Conservation (phyloP, 192 early-diverging fungal species). For the Fimicolochytrium jonesii region DNA sequence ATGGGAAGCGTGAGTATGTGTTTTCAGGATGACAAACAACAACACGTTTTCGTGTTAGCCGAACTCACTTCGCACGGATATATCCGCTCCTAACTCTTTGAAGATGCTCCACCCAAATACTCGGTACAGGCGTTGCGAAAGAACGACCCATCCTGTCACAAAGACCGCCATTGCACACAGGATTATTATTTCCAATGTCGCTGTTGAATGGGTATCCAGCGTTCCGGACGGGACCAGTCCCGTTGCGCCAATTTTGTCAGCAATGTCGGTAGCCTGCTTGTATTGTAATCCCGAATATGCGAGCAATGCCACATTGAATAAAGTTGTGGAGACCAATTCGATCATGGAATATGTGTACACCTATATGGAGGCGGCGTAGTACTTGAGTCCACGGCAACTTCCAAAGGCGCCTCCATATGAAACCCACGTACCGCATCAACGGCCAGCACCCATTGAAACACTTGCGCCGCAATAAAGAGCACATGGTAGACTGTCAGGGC, state of each 20-base stretch:
- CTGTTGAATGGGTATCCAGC: slow-evolving; percentile 26
- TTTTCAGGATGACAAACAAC: no score
- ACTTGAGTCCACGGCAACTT: not conserved
- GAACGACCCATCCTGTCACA: slow-evolving; percentile 38
- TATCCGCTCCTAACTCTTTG: slow-evolving; percentile 56
- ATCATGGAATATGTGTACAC: slow-evolving; percentile 39
- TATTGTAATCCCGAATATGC: slow-evolving; percentile 40
- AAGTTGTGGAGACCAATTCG: slow-evolving; percentile 41
- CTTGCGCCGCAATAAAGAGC: slow-evolving; percentile 39
- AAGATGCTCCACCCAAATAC: slow-evolving; percentile 57
- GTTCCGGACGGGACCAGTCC: not conserved
- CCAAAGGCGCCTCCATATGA: no score
- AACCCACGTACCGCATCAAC: slow-evolving; percentile 43
- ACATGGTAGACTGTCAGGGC: slow-evolving; percentile 45
- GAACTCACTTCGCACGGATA: slow-evolving; percentile 46
- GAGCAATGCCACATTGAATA: slow-evolving; percentile 41
- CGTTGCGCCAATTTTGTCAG: not conserved
- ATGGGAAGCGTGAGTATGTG: no score
- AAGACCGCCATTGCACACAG: slow-evolving; percentile 35
- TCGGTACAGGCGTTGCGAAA: slow-evolving; percentile 41
- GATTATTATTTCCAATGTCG: slow-evolving; percentile 28
- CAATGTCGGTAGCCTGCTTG: slow-evolving; percentile 34
- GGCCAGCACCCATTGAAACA: slow-evolving; percentile 41
- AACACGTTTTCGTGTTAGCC: no score
- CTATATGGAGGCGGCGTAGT: no score